Conservation (phyloP, 768 basidiomycete genomes). For the Imleria badia region DNA sequence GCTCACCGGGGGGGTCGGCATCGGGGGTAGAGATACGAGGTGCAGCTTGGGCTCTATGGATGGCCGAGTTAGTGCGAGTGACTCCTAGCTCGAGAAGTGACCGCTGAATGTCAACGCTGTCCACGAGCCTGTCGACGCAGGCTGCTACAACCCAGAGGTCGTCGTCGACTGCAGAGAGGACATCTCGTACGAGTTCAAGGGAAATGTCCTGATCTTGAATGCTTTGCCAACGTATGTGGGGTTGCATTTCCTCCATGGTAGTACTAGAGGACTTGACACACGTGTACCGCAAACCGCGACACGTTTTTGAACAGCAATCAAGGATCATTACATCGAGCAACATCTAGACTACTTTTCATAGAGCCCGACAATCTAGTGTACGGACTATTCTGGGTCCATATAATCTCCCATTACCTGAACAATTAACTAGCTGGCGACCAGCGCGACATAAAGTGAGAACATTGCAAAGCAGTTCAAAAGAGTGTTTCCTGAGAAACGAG, state of each 20-base stretch:
- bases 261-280: neutral
- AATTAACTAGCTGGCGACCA: slow-evolving; percentile 10
- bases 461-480: slow-evolving; percentile 45
- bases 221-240: slow-evolving; percentile 53
- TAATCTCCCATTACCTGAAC: slow-evolving; percentile 21
- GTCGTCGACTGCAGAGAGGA: slow-evolving; percentile 53
- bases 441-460: neutral
- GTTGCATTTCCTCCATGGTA: slow-evolving; percentile 39
- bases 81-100: slow-evolving; percentile 64
- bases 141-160: slow-evolving; percentile 81
- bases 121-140: slow-evolving; percentile 64
- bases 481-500: slow-evolving; percentile 62
- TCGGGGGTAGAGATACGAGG: slow-evolving; percentile 25
- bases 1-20: slow-evolving; percentile 16
- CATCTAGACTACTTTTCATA: slow-evolving; percentile 33
- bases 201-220: slow-evolving; percentile 61
- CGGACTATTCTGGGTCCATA: slow-evolving; percentile 13
- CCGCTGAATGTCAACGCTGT: slow-evolving; percentile 54
- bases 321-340: slow-evolving; percentile 1
- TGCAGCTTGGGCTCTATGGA: slow-evolving; percentile 46
- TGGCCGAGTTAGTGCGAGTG: slow-evolving; percentile 50
- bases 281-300: neutral
- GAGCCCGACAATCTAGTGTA: slow-evolving; percentile 21
- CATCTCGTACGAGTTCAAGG: slow-evolving; percentile 42
- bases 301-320: neutral